Evolutionary conservation across 208 protist genomes (phyloP).

Genomic region (Trypanosoma vivax): DNA sequence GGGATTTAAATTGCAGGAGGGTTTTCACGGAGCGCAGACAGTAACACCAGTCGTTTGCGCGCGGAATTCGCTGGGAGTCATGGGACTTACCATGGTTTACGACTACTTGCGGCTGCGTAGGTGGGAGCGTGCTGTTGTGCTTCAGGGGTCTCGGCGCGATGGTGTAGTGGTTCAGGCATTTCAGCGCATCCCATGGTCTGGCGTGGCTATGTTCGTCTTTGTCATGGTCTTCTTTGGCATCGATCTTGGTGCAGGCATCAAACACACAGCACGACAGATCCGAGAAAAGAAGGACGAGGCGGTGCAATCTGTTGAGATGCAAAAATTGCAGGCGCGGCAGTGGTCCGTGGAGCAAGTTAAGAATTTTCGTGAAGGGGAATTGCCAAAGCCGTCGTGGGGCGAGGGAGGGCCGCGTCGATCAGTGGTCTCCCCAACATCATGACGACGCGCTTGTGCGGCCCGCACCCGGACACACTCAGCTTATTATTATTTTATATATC

Average conservation of each 20-base stretch:
- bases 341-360: slow-evolving; percentile 83
- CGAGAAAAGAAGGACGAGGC: slow-evolving; percentile 75
- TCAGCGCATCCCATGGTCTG: slow-evolving; percentile 67
- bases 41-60: no score
- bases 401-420: slow-evolving; percentile 40
- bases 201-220: slow-evolving; percentile 75
- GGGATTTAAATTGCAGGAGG: no score
- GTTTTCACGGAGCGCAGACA: no score
- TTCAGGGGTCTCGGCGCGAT: slow-evolving; percentile 41
- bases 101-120: slow-evolving; percentile 65
- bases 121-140: slow-evolving; percentile 66
- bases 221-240: slow-evolving; percentile 83
- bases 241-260: slow-evolving; percentile 70
- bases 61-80: no score
- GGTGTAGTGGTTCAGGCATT: slow-evolving; percentile 34
- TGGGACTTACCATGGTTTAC: slow-evolving; percentile 51
- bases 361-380: slow-evolving; percentile 52
- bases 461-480: background rate
- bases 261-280: slow-evolving; percentile 61
- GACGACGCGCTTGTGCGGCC: no score
- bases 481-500: background rate
- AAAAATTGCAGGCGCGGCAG: slow-evolving; percentile 62
- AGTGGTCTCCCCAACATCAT: background rate
- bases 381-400: slow-evolving; percentile 69
- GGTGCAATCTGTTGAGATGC: slow-evolving; percentile 42